Evolutionary conservation across 495 filamentous ascomycete genomes (phyloP).

Genomic region (Aspergillus nidulans): DNA sequence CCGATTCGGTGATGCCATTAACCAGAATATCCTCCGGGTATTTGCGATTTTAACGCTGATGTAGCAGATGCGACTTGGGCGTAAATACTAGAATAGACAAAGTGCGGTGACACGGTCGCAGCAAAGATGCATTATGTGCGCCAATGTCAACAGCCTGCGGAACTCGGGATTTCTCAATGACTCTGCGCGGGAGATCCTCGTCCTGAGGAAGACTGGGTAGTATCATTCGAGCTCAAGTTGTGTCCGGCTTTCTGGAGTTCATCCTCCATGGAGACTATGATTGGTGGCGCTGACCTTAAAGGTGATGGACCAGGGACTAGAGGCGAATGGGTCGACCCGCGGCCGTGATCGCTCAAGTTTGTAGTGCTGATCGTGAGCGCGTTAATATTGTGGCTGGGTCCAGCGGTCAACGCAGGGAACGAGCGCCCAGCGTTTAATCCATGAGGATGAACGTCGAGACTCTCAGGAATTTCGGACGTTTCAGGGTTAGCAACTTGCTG

Average conservation of each 20-base stretch:
- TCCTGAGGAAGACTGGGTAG: constrained; percentile 19
- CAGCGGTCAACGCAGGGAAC: constrained; percentile 36
- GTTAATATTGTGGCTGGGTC: constrained; percentile 25
- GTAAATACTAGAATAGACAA: background rate
- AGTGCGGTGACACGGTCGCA: too few relatives aligned
- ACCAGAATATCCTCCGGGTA: background rate
- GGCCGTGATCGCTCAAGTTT: constrained; percentile 31
- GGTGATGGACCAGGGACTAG: constrained; percentile 21
- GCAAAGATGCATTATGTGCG: too few relatives aligned
- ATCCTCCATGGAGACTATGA: constrained; percentile 28
- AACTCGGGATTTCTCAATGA: background rate
- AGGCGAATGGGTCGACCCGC: constrained; percentile 10
- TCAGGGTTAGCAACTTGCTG: constrained; percentile 25
- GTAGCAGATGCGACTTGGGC: background rate
- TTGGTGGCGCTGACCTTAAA: constrained; percentile 32
- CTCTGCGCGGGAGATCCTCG: constrained; percentile 5
- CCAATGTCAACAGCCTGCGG: background rate
- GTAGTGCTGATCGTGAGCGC: constrained; percentile 32
- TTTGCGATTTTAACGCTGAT: constrained; percentile 1
- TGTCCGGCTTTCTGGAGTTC: constrained; percentile 18
- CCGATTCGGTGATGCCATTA: background rate
- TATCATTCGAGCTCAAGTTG: constrained; percentile 20
- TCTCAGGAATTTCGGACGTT: constrained; percentile 22
- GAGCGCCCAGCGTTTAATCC: constrained; percentile 24
- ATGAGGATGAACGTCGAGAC: constrained; percentile 18